phyloP scores from a whole-genome alignment of 2,329 filamentous ascomycete genomes.

The Phaeosphaeriaceae sp. region DNA sequence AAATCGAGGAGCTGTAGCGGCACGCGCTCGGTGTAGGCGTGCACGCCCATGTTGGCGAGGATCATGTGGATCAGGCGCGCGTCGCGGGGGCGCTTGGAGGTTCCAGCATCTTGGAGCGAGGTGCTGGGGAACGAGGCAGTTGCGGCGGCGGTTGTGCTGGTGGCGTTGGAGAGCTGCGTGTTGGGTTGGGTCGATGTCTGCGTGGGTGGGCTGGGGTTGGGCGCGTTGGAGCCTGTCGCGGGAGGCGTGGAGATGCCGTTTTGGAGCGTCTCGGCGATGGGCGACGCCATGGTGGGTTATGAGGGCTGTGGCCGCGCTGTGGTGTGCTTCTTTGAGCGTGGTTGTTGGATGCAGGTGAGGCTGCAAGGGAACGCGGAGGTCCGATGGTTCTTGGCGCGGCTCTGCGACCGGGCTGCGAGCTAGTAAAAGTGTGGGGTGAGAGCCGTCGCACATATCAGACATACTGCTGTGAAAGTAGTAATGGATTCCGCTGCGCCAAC shows the following conservation, averaged over 20 bases:
- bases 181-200: conserved; percentile 23
- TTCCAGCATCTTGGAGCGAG: conserved; percentile 42
- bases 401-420: conserved; percentile 16
- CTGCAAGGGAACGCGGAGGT: conserved; percentile 1
- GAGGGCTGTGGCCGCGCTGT: not conserved
- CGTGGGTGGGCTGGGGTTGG: conserved; percentile 42
- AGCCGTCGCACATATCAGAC: not conserved
- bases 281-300: conserved; percentile 45
- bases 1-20: conserved; percentile 85
- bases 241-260: conserved; percentile 51
- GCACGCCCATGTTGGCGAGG: conserved; percentile 78
- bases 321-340: conserved; percentile 7
- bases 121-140: conserved; percentile 40
- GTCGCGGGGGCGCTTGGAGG: conserved; percentile 71
- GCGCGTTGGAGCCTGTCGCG: conserved; percentile 36
- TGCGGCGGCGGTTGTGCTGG: conserved; percentile 15
- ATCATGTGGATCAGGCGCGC: conserved; percentile 81
- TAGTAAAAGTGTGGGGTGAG: conserved; percentile 17
- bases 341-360: conserved; percentile 2
- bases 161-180: conserved; percentile 26
- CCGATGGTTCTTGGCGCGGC: conserved; percentile 14
- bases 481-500: not conserved
- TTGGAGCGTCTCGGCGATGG: conserved; percentile 37
- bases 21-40: conserved; percentile 81
- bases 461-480: not conserved